Conservation (phyloP, 352 stramenopile genomes). For the Phytophthora pluvialis region DNA sequence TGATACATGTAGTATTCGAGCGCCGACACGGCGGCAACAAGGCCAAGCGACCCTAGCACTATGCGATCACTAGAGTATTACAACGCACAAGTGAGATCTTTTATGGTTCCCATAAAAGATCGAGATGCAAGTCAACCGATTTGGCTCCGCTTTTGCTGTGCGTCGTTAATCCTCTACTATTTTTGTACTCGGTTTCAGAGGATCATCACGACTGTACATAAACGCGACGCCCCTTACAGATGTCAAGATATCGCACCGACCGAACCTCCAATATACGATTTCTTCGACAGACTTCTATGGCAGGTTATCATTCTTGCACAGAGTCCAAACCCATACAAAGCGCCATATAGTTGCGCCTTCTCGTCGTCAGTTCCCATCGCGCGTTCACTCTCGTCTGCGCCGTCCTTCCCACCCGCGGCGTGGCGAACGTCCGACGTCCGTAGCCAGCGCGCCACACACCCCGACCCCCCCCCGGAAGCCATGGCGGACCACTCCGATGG, state of each 20-base stretch:
- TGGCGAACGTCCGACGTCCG: constrained; percentile 26
- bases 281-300: not conserved
- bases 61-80: constrained; percentile 4
- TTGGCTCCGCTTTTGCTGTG: not conserved
- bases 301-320: constrained; percentile 3
- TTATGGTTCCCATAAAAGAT: too few relatives aligned
- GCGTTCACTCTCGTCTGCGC: constrained; percentile 29
- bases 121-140: constrained; percentile 7
- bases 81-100: not conserved
- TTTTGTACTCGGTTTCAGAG: constrained; percentile 1
- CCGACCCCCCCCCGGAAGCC: not conserved
- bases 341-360: not conserved
- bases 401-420: constrained; percentile 13
- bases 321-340: not conserved
- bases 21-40: constrained; percentile 7
- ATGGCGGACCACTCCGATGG: constrained; percentile 51
- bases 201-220: not conserved
- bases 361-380: constrained; percentile 29
- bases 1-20: not conserved
- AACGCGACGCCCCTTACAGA: not conserved
- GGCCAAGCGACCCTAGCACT: not conserved
- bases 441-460: constrained; percentile 10
- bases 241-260: not conserved
- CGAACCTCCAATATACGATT: not conserved
- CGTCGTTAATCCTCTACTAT: not conserved